A percentile compares a stretch with the other conserved stretches of the same genome.
phyloP scores from a whole-genome alignment of 257 asterid genomes.

The Solanum sejunctum region DNA sequence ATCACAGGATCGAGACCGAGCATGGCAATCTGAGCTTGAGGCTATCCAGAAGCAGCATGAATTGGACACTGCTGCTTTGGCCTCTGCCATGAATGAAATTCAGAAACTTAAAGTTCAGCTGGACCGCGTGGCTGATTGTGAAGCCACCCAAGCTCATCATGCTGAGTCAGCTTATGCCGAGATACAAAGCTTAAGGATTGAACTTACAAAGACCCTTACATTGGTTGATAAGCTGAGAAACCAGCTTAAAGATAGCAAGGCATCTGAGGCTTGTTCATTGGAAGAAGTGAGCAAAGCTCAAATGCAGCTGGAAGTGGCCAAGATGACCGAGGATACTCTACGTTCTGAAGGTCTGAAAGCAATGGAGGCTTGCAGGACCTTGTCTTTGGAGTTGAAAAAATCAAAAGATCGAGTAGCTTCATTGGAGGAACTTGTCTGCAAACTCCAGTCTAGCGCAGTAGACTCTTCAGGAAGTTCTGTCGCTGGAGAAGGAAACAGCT shows the following conservation, averaged over 20 bases:
- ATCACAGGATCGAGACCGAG: conserved; percentile 78
- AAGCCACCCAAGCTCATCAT: conserved; percentile 48
- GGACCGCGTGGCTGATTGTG: conserved; percentile 42
- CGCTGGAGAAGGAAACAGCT: neutral
- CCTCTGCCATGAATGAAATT: conserved; percentile 61
- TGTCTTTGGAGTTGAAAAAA: conserved; percentile 49
- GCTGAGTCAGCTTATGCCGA: conserved; percentile 66
- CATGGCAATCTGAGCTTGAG: conserved; percentile 75
- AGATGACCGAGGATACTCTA: conserved; percentile 34
- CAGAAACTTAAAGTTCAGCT: conserved; percentile 66
- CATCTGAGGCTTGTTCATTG: conserved; percentile 44
- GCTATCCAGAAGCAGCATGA: conserved; percentile 71
- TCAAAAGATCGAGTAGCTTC: conserved; percentile 32
- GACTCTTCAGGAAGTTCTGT: conserved; percentile 3
- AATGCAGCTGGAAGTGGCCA: conserved; percentile 45
- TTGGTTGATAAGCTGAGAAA: conserved; percentile 45
- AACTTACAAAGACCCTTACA: conserved; percentile 49
- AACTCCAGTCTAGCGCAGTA: conserved; percentile 23
- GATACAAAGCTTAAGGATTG: conserved; percentile 43
- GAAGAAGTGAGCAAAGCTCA: conserved; percentile 48
- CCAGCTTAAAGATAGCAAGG: conserved; percentile 47
- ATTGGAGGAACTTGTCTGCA: conserved; percentile 43
- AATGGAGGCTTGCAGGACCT: conserved; percentile 25
- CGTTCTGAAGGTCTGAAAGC: conserved; percentile 32
- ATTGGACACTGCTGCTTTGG: conserved; percentile 58